Base-by-base conservation (phyloP, 768 basidiomycete genomes). In the Mrakia frigida region DNA sequence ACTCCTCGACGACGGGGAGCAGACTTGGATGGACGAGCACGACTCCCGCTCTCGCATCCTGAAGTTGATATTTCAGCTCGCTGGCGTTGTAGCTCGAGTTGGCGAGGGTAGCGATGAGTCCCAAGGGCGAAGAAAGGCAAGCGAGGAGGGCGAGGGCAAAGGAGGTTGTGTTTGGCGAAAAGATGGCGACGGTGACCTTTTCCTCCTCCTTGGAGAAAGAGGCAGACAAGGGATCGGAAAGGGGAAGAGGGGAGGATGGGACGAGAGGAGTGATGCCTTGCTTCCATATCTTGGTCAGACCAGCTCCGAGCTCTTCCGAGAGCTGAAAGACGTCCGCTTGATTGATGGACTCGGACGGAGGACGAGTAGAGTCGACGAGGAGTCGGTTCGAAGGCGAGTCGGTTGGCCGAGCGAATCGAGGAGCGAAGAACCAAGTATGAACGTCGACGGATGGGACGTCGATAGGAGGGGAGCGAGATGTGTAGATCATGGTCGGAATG, bases 401-500 rank as follows among this genome's bases (percentile, higher is more conserved):
- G n/a, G 5, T 13, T 2, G 70, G 53, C 28, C 28, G 23, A 21
- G 46, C 50, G 53, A 9, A 39, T 13, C 6, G 21, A 23, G 35
- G 23, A 0, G 52, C 35, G 53, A 56, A 72, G 53, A 72, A 52
- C 33, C 31, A 37, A 18, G 46, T 52, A 33, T 28, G 28, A 35
- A 72, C 23, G 70, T 72, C 50, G 13, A 50, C 50, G 14, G 50
- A 35, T 3, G 70, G 70, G 35, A 72, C 35, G 33, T n/a, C 18
- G 52, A 72, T 53, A 1, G 28, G 18, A 9, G 50, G 52, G 35
- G 9, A 39, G 23, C n/a, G 23, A 18, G 70, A 72, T n/a, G 35
- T 53, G 35, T 56, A 72, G 70, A 72, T 72, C 35, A 53, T 72
- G 69, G n/a, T n/a, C n/a, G n/a, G n/a, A n/a, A n/a, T n/a, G n/a